A percentile compares a stretch with the other conserved stretches of the same genome.
Conservation (phyloP, 345 rosid species). For the Eucalyptus albens region DNA sequence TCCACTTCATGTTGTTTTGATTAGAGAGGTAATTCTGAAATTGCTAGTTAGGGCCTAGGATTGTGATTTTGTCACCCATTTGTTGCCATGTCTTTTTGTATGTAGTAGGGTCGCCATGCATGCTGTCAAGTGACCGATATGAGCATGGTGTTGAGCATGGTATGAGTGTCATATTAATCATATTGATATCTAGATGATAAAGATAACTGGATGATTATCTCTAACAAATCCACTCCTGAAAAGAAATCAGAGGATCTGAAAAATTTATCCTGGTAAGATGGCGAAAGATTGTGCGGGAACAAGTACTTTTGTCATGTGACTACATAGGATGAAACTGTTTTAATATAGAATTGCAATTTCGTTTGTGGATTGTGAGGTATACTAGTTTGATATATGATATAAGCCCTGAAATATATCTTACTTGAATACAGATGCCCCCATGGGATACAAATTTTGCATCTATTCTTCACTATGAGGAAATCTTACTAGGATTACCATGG, state of each 20-base stretch:
- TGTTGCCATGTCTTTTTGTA: background rate
- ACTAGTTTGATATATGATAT: background rate
- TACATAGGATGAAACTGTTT: background rate
- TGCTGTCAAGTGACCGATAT: background rate
- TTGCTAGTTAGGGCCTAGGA: background rate
- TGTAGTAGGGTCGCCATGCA: background rate
- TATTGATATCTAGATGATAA: background rate
- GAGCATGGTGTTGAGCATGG: background rate
- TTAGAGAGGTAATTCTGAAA: background rate
- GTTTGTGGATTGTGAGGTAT: background rate
- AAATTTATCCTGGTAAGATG: background rate
- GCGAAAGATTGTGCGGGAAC: background rate
- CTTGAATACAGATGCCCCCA: background rate
- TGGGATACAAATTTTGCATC: background rate
- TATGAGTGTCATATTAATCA: background rate
- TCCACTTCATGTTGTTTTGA: background rate
- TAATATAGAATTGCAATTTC: background rate
- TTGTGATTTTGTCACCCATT: background rate
- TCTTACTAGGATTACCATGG: background rate
- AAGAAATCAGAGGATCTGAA: background rate
- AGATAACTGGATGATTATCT: background rate
- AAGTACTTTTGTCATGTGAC: background rate
- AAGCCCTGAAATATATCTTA: background rate
- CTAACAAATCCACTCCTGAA: background rate
- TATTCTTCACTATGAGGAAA: background rate